Conservation (phyloP, 768 basidiomycete species). For the Suillus placidus region DNA sequence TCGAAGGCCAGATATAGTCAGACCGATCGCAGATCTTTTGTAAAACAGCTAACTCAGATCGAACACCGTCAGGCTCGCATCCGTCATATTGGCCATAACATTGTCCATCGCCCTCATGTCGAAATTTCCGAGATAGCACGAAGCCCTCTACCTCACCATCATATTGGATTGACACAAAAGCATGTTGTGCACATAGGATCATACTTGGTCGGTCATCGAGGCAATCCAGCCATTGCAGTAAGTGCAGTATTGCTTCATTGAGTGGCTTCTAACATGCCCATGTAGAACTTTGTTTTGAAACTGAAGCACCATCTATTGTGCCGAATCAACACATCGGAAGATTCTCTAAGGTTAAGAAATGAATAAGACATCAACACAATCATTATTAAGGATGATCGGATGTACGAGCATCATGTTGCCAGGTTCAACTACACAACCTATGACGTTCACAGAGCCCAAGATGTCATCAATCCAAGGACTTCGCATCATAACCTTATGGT, state of each 20-base stretch:
- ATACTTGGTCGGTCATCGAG: not conserved
- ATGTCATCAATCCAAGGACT: not conserved
- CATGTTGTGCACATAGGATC: constrained; percentile 21
- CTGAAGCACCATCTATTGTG: constrained; percentile 11
- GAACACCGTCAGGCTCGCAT: constrained; percentile 8
- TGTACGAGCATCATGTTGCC: not conserved
- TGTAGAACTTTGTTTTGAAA: constrained; percentile 11
- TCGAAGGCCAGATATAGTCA: constrained; percentile 1
- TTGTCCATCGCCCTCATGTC: not conserved
- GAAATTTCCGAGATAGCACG: not conserved
- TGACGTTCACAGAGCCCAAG: not conserved
- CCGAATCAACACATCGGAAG: constrained; percentile 8
- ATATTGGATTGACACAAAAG: constrained; percentile 10
- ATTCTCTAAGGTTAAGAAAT: constrained; percentile 40
- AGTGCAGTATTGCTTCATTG: too few relatives aligned
- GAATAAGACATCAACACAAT: constrained; percentile 38
- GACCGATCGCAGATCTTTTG: not conserved
- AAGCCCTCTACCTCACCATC: not conserved
- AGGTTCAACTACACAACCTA: constrained; percentile 5
- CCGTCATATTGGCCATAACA: not conserved
- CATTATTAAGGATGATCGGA: not conserved
- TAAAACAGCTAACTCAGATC: not conserved
- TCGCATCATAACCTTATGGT: not conserved
- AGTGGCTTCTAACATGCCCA: constrained; percentile 6
- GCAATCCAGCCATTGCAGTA: not conserved